Percentiles rank a stretch among this genome's conserved stretches.
Conservation (phyloP, 75 land plant species). For the Cunninghamia lanceolata region DNA sequence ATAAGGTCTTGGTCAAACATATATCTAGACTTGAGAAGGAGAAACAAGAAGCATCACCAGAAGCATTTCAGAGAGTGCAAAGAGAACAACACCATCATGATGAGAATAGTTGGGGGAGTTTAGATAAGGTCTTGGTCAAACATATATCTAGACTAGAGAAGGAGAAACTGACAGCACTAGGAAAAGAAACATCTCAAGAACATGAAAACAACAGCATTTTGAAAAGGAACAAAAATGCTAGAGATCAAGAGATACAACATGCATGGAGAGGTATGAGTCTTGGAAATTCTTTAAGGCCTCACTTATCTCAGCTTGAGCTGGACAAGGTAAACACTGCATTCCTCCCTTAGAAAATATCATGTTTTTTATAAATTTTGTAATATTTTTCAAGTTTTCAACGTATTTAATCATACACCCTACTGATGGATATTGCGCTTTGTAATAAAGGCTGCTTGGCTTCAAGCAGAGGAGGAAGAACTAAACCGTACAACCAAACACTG, state of each 20-base stretch:
- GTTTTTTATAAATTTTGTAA: background rate
- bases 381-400: background rate
- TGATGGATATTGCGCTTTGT: background rate
- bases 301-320: conserved; percentile 66
- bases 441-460: conserved; percentile 36
- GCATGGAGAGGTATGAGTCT: conserved; percentile 87
- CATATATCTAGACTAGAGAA: conserved; percentile 59
- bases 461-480: conserved; percentile 33
- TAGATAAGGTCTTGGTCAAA: conserved; percentile 46
- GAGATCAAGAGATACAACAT: conserved; percentile 63
- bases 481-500: background rate
- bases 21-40: conserved; percentile 50
- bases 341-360: background rate
- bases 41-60: conserved; percentile 24
- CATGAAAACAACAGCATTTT: conserved; percentile 8
- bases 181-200: conserved; percentile 2
- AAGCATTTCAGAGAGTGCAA: background rate
- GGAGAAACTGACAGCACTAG: conserved; percentile 32
- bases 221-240: conserved; percentile 29
- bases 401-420: background rate
- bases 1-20: conserved; percentile 50
- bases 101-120: conserved; percentile 11
- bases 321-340: conserved; percentile 55
- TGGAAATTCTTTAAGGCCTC: conserved; percentile 65
- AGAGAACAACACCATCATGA: background rate